A percentile compares a stretch with the other conserved stretches of the same genome.
Evolutionary conservation across 768 basidiomycete genomes (phyloP).

Genomic region (Tylopilus rubrobrunneus): DNA sequence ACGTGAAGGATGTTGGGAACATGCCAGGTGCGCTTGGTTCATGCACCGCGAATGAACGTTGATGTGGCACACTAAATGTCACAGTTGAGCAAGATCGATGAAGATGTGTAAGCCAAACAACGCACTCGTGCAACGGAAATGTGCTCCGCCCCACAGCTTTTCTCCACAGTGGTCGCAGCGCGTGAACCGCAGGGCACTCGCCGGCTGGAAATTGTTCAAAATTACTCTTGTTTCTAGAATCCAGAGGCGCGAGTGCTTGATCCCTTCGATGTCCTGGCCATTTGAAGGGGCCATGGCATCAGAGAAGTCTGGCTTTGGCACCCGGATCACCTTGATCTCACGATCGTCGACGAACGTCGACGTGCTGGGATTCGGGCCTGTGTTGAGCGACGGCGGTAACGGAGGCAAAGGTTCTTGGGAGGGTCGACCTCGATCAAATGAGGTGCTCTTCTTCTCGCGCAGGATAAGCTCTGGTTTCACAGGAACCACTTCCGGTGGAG

Average conservation of each 20-base stretch:
- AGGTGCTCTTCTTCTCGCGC: constrained; percentile 26
- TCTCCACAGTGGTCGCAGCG: constrained; percentile 95
- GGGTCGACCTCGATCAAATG: constrained; percentile 25
- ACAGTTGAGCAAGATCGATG: constrained; percentile 1
- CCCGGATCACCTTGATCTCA: constrained; percentile 25
- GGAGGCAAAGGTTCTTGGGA: constrained; percentile 5
- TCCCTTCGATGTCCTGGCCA: constrained; percentile 66
- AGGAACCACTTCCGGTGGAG: constrained; percentile 2
- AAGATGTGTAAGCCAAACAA: constrained; percentile 4
- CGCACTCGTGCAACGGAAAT: constrained; percentile 84
- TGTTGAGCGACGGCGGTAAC: constrained; percentile 14
- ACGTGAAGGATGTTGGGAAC: constrained; percentile 48
- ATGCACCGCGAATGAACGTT: constrained; percentile 88
- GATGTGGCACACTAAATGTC: constrained; percentile 65
- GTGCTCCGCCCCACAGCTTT: constrained; percentile 99
- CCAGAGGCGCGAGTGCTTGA: constrained; percentile 31
- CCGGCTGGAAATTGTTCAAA: constrained; percentile 77
- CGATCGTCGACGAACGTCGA: constrained; percentile 26
- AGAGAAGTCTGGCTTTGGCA: constrained; percentile 27
- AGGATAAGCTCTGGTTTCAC: constrained; percentile 10
- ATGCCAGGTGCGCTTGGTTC: constrained; percentile 60
- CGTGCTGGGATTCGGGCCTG: constrained; percentile 17
- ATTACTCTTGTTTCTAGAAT: constrained; percentile 38
- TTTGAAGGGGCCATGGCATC: constrained; percentile 56
- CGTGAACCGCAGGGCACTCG: constrained; percentile 83